Evolutionary conservation across 495 filamentous ascomycete genomes (phyloP).

Genomic region (Trypethelium eluteriae): DNA sequence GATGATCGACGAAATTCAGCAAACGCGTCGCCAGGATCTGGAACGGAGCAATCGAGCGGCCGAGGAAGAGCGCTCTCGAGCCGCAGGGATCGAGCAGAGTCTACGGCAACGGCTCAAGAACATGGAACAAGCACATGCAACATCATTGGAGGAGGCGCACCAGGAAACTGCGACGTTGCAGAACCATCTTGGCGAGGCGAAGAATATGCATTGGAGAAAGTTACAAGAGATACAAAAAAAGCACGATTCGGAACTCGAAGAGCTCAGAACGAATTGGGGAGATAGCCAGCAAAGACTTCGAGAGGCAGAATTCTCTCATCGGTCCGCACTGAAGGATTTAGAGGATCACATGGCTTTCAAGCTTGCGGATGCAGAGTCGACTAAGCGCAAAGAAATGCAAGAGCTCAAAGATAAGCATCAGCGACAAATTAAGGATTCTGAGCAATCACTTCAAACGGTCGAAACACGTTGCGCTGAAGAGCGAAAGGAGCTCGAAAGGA

Average conservation of each 20-base stretch:
- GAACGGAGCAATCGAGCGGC: neutral
- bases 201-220: neutral
- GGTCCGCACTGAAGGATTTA: neutral
- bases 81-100: neutral
- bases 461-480: neutral
- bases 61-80: constrained; percentile 1
- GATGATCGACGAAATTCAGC: neutral
- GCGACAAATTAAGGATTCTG: neutral
- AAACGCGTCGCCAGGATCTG: neutral
- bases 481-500: neutral
- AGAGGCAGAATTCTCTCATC: constrained; percentile 6
- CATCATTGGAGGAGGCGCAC: neutral
- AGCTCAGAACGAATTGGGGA: neutral
- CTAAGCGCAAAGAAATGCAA: neutral
- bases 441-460: neutral
- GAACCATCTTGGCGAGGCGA: neutral
- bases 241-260: constrained; percentile 1
- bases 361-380: constrained; percentile 4
- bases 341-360: constrained; percentile 9
- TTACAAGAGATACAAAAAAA: neutral
- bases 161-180: neutral
- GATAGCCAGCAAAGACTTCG: neutral
- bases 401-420: neutral
- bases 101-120: neutral
- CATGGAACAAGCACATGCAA: neutral